These are phyloP conservation scores for Monosporozyma siamensis DNA, from an alignment of 805 yeast genomes.

Conservation along the genomic window DNA sequence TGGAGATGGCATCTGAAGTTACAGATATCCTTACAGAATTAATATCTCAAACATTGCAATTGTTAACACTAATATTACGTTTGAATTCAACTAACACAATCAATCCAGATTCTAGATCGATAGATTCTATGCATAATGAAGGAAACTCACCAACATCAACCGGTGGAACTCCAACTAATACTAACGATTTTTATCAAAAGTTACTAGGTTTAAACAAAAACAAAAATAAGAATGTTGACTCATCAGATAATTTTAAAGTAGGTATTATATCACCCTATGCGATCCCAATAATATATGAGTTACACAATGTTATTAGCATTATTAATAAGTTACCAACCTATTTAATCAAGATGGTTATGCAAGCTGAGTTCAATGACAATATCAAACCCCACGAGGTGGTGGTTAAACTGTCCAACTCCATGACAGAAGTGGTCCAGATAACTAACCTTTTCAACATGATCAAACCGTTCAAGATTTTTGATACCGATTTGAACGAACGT, in stretches of 20 bases:
- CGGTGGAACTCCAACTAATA: slow-evolving; percentile 1
- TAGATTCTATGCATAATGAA: background rate
- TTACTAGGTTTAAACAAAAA: slow-evolving; percentile 21
- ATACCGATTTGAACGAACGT: slow-evolving; percentile 10
- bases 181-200: slow-evolving; percentile 23
- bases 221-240: slow-evolving; percentile 6
- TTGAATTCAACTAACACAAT: slow-evolving; percentile 27
- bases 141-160: background rate
- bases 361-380: slow-evolving; percentile 12
- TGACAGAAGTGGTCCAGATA: slow-evolving; percentile 28
- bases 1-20: slow-evolving; percentile 11
- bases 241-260: slow-evolving; percentile 10
- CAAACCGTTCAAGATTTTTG: slow-evolving; percentile 25
- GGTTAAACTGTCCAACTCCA: slow-evolving; percentile 24
- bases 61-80: slow-evolving; percentile 20
- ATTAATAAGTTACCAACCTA: slow-evolving; percentile 26
- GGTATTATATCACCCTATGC: slow-evolving; percentile 27
- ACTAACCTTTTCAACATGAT: slow-evolving; percentile 24
- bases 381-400: slow-evolving; percentile 22
- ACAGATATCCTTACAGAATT: slow-evolving; percentile 16
- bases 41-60: slow-evolving; percentile 17
- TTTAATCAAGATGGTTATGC: slow-evolving; percentile 23
- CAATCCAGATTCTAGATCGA: slow-evolving; percentile 19
- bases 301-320: slow-evolving; percentile 22
- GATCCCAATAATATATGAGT: slow-evolving; percentile 21